Evolutionary conservation across 2,329 filamentous ascomycete species (phyloP).

Genomic region (Microcyclospora tardicrescens): DNA sequence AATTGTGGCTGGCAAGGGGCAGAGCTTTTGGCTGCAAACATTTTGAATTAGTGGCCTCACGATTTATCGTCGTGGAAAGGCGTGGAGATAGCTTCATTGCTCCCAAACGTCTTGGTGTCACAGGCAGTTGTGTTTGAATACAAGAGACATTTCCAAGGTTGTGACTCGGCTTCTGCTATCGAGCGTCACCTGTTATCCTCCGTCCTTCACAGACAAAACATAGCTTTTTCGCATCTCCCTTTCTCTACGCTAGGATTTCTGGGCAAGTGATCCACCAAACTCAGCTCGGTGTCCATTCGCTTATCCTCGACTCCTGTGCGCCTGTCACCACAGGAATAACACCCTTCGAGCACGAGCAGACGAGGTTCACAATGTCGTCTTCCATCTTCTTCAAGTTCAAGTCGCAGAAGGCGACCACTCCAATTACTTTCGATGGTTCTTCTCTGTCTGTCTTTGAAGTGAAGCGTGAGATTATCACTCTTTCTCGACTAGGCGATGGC

Average conservation of each 20-base stretch:
- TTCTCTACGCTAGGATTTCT: slow-evolving; percentile 6
- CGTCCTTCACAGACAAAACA: background rate
- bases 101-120: slow-evolving; percentile 5
- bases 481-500: slow-evolving; percentile 86
- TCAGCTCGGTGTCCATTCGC: background rate
- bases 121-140: slow-evolving; percentile 20
- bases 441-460: slow-evolving; percentile 97
- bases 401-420: slow-evolving; percentile 87
- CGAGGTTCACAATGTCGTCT: slow-evolving; percentile 55
- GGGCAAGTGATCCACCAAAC: slow-evolving; percentile 5
- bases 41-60: no score
- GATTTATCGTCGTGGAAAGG: no score
- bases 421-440: slow-evolving; percentile 93
- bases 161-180: slow-evolving; percentile 8
- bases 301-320: background rate
- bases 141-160: slow-evolving; percentile 15
- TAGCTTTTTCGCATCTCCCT: slow-evolving; percentile 4
- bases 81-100: no score
- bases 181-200: slow-evolving; percentile 1
- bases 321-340: background rate
- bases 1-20: no score
- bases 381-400: slow-evolving; percentile 99
- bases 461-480: slow-evolving; percentile 95
- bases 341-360: slow-evolving; percentile 23
- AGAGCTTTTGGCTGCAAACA: no score